Evolutionary conservation across 2,329 filamentous ascomycete species (phyloP), one percentile per base, ranked within the genome.

Genomic region (Colletotrichum abscissum): DNA sequence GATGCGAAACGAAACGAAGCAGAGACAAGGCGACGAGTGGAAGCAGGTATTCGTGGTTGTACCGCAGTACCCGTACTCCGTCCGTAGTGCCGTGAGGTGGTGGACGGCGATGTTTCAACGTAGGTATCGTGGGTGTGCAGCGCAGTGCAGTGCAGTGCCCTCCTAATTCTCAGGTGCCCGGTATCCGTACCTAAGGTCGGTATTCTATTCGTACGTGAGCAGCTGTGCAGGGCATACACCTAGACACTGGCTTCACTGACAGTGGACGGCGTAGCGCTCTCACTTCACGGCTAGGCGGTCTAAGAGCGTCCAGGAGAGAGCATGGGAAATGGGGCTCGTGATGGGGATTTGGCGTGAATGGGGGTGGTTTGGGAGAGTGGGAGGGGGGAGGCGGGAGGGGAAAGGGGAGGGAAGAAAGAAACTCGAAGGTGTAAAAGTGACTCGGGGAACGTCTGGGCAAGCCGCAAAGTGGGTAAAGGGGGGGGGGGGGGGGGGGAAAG

Each of bases 321-420:
- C 7, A 56, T 69, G 66, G 66, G 58, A 69, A 56, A 63, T 55
- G 46, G 24, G 58, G 58, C 57, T 63, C 22, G 28, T 46, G 66
- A 68, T 68, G 66, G 58, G 24, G 46, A 54, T 54, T 67, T 67
- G 38, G 42, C 24, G 42, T 9, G 56, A 28, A 9, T 30, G 16
- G 63, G 63, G 26, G 35, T 67, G 35, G 33, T 12, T 14, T 54
- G 19, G 7, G 19, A 49, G 42, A 35, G 22, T 26, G 59, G 24
- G 38, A 19, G 59, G 28, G 35, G 22, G 49, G n/a, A 28, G 14
- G 16, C 16, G 28, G 33, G 30, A 52, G 22, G 63, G 22, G 6
- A 55, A 22, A 16, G 28, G 57, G 57, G 42, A 16, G 5, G 52
- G 30, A 26, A 30, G 58, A 46, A 26, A 60, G 58, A 42, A 38